Evolutionary conservation across 108 stramenopile species (phyloP).

Genomic region (Skeletonema tropicum): DNA sequence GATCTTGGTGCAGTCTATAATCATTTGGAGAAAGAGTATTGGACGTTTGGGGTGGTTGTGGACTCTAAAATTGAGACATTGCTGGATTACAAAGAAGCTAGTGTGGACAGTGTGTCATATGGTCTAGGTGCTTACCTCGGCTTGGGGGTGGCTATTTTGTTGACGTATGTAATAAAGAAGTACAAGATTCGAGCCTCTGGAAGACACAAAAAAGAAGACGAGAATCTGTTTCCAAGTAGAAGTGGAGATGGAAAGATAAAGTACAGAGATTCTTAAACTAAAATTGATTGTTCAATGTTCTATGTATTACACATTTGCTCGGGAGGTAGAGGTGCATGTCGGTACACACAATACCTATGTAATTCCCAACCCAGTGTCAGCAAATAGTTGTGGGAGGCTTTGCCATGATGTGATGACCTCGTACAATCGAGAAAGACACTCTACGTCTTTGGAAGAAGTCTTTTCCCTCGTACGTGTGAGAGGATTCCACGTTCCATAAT

Average conservation of each 20-base stretch:
- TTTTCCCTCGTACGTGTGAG: background rate
- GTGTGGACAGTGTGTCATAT: background rate
- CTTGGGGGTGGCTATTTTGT: constrained; percentile 1
- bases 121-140: constrained; percentile 8
- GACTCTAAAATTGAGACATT: constrained; percentile 10
- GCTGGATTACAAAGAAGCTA: constrained; percentile 21
- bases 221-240: background rate
- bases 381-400: constrained; percentile 4
- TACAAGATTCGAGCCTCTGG: constrained; percentile 27
- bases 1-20: constrained; percentile 44
- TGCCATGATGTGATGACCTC: constrained; percentile 2
- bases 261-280: background rate
- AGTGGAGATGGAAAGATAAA: constrained; percentile 4
- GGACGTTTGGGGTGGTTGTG: constrained; percentile 32
- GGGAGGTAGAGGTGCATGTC: no score
- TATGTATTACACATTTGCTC: no score
- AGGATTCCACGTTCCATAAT: background rate
- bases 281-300: no score
- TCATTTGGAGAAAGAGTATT: constrained; percentile 43
- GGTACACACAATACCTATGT: no score
- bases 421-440: background rate
- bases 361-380: no score
- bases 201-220: constrained; percentile 39
- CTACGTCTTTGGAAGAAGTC: background rate
- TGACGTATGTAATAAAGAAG: constrained; percentile 5